Percentiles rank a stretch among this genome's conserved stretches.
These are phyloP conservation scores for Vararia minispora DNA, from an alignment of 768 basidiomycete species.

Conservation along the genomic window DNA sequence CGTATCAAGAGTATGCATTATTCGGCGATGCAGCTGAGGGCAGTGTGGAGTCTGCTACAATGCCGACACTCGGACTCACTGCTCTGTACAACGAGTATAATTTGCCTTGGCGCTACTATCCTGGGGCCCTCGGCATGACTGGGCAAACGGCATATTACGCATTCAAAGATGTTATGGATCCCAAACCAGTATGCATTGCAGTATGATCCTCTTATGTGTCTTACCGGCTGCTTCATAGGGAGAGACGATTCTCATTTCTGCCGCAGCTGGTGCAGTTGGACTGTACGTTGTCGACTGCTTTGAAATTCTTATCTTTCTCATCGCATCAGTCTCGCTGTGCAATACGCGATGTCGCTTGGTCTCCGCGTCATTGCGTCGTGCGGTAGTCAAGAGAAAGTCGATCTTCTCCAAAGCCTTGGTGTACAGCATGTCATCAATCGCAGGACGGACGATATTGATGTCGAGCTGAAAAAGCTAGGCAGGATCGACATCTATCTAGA, in stretches of 20 bases:
- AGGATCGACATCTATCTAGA: not conserved
- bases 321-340: not conserved
- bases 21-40: no score
- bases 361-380: not conserved
- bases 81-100: not conserved
- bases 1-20: no score
- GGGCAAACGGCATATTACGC: not conserved
- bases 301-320: no score
- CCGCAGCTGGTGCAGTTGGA: not conserved
- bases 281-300: not conserved
- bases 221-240: not conserved
- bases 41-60: no score
- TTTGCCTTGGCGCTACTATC: not conserved
- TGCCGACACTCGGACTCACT: not conserved
- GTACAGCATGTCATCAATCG: not conserved
- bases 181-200: not conserved
- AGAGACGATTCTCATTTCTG: not conserved
- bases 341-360: not conserved
- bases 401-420: not conserved
- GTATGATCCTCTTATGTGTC: not conserved
- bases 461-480: not conserved
- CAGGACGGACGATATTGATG: not conserved
- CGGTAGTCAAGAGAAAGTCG: not conserved
- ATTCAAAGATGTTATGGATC: not conserved
- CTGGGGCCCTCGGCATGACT: not conserved